These are phyloP conservation scores for Arabidopsis suecica DNA, from an alignment of 345 rosid genomes.

Conservation along the genomic window DNA sequence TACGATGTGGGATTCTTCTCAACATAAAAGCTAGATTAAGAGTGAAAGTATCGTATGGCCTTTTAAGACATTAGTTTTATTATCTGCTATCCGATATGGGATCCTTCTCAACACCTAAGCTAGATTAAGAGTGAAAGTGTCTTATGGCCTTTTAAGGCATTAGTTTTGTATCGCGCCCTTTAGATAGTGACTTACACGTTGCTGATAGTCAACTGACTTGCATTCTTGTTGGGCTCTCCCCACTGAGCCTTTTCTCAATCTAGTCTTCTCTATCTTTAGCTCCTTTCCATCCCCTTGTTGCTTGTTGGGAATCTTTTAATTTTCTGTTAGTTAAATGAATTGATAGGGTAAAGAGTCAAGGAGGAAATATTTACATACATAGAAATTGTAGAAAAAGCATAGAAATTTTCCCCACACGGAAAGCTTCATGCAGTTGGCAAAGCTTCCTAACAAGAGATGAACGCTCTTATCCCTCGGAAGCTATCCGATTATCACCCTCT, in stretches of 20 bases:
- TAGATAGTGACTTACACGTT: neutral
- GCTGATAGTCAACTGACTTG: neutral
- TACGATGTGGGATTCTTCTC: neutral
- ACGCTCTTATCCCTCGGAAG: neutral
- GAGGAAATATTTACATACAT: neutral
- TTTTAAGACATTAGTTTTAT: constrained; percentile 4
- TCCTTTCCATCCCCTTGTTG: neutral
- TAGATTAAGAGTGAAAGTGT: neutral
- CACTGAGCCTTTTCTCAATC: neutral
- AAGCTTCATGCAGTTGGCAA: neutral
- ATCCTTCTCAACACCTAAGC: neutral
- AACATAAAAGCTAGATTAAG: neutral
- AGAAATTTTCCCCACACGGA: neutral
- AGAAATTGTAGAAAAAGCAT: neutral
- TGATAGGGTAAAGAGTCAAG: neutral
- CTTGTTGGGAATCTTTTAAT: neutral
- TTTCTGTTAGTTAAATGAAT: neutral
- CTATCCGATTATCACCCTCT: neutral
- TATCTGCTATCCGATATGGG: neutral
- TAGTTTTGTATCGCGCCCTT: neutral
- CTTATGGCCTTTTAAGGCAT: neutral
- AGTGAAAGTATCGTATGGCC: neutral
- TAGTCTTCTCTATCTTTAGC: neutral
- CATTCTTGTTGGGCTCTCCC: neutral
- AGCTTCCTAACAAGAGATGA: neutral